These are phyloP conservation scores for Aspergillus transmontanensis DNA, from an alignment of 2,329 filamentous ascomycete species.

Conservation along the genomic window DNA sequence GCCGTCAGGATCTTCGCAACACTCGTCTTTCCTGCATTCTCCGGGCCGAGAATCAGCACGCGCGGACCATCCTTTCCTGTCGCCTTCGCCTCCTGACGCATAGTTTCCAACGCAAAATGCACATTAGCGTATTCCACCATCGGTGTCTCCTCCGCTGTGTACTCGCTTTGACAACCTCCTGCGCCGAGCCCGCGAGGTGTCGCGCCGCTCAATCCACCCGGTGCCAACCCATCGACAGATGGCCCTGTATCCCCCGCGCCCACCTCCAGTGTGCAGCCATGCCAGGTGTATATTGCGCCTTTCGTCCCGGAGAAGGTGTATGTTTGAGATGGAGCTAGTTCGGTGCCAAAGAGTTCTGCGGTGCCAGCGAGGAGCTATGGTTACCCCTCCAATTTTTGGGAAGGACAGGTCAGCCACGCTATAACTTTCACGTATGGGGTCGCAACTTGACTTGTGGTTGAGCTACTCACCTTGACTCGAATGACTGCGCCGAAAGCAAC, in stretches of 20 bases:
- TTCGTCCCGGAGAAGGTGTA: conserved; percentile 83
- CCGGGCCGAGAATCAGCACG: conserved; percentile 80
- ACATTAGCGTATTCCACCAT: conserved; percentile 80
- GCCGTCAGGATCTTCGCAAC: conserved; percentile 74
- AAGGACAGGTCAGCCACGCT: conserved; percentile 1
- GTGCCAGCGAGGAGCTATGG: conserved; percentile 72
- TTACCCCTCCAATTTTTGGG: conserved; percentile 9
- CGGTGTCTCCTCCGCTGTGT: conserved; percentile 76
- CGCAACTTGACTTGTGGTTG: neutral
- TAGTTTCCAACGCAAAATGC: conserved; percentile 79
- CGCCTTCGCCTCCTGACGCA: conserved; percentile 64
- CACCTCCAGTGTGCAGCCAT: conserved; percentile 84
- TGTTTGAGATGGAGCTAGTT: conserved; percentile 76
- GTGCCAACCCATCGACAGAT: conserved; percentile 31
- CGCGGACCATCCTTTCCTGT: conserved; percentile 66
- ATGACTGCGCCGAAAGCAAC: conserved; percentile 60
- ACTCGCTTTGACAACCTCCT: conserved; percentile 68
- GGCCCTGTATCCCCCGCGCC: conserved; percentile 59
- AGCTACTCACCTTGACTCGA: conserved; percentile 53
- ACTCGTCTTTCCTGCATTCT: conserved; percentile 80
- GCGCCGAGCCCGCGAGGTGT: conserved; percentile 41
- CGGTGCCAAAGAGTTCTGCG: conserved; percentile 92
- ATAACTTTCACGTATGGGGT: neutral
- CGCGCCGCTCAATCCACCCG: conserved; percentile 25
- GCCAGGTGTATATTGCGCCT: conserved; percentile 88